Evolutionary conservation across 495 filamentous ascomycete species (phyloP).

Genomic region (Tetracladium marchalianum): DNA sequence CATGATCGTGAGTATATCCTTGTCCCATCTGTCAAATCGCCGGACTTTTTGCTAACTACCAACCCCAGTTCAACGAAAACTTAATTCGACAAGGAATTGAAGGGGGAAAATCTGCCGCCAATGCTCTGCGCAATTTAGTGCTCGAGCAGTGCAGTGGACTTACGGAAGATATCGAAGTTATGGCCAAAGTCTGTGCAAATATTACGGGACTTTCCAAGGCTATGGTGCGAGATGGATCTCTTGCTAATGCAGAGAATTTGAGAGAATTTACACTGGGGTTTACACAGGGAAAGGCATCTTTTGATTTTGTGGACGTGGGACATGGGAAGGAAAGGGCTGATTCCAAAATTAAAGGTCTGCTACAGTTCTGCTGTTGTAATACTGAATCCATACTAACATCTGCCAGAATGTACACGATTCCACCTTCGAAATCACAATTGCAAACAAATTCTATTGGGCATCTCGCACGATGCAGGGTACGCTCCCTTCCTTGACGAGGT

Average conservation of each 20-base stretch:
- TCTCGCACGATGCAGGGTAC: conserved; percentile 68
- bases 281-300: conserved; percentile 57
- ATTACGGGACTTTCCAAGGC: conserved; percentile 50
- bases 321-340: conserved; percentile 57
- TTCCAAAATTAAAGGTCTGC: conserved; percentile 65
- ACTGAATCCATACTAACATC: conserved; percentile 6
- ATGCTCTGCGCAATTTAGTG: conserved; percentile 46
- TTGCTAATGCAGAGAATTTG: conserved; percentile 39
- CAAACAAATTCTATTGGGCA: conserved; percentile 71
- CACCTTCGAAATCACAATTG: conserved; percentile 68
- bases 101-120: conserved; percentile 64
- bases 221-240: conserved; percentile 47
- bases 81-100: conserved; percentile 52
- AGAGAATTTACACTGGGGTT: conserved; percentile 69
- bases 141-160: conserved; percentile 37
- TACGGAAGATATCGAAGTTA: conserved; percentile 44
- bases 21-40: background rate
- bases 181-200: conserved; percentile 62
- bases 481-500: conserved; percentile 59
- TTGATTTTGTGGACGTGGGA: conserved; percentile 71
- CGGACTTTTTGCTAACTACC: conserved; percentile 5
- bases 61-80: conserved; percentile 51
- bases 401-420: conserved; percentile 44
- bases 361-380: background rate
- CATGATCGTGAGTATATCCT: conserved; percentile 44